Percentiles rank a stretch among this genome's conserved stretches.
Evolutionary conservation across 768 basidiomycete genomes (phyloP).

Genomic region (Neoboletus brunneissimus): DNA sequence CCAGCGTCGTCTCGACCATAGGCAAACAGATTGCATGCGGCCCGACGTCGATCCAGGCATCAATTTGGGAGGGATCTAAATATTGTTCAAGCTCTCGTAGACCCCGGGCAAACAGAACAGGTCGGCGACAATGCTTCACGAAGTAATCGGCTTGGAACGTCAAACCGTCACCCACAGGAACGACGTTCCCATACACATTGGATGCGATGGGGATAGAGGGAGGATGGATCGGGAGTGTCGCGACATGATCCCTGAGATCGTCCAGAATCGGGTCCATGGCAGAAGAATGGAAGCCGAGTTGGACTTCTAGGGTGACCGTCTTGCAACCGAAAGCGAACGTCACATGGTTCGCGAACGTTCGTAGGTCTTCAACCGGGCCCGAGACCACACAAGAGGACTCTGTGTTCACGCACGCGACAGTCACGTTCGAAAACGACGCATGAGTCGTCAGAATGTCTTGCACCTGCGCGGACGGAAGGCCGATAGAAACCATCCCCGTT

Average conservation of each 20-base stretch:
- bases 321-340: slow-evolving; percentile 37
- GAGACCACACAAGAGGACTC: slow-evolving; percentile 55
- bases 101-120: slow-evolving; percentile 53
- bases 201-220: slow-evolving; percentile 63
- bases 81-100: slow-evolving; percentile 40
- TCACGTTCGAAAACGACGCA: slow-evolving; percentile 36
- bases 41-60: slow-evolving; percentile 65
- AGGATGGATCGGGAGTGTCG: slow-evolving; percentile 36
- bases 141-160: slow-evolving; percentile 55
- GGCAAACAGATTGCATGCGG: slow-evolving; percentile 58
- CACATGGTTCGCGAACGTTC: slow-evolving; percentile 40
- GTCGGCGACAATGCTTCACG: slow-evolving; percentile 53
- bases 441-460: slow-evolving; percentile 35
- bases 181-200: slow-evolving; percentile 52
- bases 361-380: slow-evolving; percentile 47
- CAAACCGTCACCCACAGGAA: slow-evolving; percentile 48
- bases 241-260: slow-evolving; percentile 44
- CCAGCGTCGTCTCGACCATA: slow-evolving; percentile 43
- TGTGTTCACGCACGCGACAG: slow-evolving; percentile 64
- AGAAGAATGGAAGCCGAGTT: slow-evolving; percentile 65
- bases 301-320: slow-evolving; percentile 46
- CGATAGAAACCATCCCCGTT: slow-evolving; percentile 64
- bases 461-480: slow-evolving; percentile 36
- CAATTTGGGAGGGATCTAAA: slow-evolving; percentile 28
- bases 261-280: slow-evolving; percentile 57